These are phyloP conservation scores for Apiosordaria backusii DNA, from an alignment of 495 filamentous ascomycete species.

Conservation along the genomic window DNA sequence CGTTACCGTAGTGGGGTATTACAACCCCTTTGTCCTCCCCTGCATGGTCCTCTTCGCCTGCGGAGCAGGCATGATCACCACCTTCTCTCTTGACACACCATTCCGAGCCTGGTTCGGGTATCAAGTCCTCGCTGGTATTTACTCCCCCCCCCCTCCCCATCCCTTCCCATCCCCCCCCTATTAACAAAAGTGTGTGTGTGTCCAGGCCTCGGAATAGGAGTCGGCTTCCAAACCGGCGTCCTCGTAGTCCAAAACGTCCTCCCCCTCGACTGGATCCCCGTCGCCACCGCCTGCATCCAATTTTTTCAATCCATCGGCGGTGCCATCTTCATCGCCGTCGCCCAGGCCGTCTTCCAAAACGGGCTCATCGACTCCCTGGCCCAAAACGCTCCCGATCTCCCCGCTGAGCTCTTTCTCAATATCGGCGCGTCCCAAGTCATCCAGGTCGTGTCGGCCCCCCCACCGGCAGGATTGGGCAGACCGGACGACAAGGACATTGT, in stretches of 20 bases:
- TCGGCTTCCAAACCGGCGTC: conserved; percentile 42
- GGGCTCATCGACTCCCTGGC: conserved; percentile 42
- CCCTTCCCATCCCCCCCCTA: no score
- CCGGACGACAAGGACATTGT: conserved; percentile 31
- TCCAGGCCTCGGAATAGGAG: conserved; percentile 44
- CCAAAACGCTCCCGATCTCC: conserved; percentile 30
- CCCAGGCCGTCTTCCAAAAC: conserved; percentile 63
- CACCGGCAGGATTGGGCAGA: conserved; percentile 8
- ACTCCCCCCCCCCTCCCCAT: no score
- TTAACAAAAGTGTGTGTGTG: no score
- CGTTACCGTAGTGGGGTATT: conserved; percentile 49
- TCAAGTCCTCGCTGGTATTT: conserved; percentile 47
- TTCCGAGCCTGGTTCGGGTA: conserved; percentile 52
- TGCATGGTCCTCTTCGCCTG: conserved; percentile 45
- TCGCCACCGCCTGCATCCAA: conserved; percentile 61
- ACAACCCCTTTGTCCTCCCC: conserved; percentile 47
- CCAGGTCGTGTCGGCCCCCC: conserved; percentile 30
- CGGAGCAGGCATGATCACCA: conserved; percentile 51
- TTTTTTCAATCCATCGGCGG: conserved; percentile 66
- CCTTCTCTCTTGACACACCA: conserved; percentile 43
- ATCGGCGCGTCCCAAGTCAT: conserved; percentile 45
- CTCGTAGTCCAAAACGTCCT: conserved; percentile 55
- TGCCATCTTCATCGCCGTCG: conserved; percentile 66
- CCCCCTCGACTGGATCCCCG: conserved; percentile 53
- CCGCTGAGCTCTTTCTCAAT: conserved; percentile 38